phyloP scores from a whole-genome alignment of 148 eudicot genomes.

The Dianthus caryophyllus region DNA sequence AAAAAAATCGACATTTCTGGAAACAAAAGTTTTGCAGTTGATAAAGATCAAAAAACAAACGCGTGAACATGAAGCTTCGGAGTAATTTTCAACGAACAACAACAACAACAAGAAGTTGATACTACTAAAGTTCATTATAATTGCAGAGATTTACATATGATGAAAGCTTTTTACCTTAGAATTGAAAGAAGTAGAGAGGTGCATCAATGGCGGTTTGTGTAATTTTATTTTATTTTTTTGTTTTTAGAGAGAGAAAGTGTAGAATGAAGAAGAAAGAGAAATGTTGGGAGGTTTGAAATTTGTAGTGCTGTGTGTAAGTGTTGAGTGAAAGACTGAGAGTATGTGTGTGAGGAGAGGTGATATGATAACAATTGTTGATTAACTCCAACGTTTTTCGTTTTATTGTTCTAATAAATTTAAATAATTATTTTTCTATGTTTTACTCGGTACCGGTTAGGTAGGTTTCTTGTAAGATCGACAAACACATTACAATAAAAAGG shows the following conservation, averaged over 20 bases:
- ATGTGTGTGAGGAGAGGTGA: too few species aligned
- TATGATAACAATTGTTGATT: too few species aligned
- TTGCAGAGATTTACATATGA: too few species aligned
- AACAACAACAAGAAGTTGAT: not conserved
- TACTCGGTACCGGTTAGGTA: too few species aligned
- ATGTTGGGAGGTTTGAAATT: not conserved
- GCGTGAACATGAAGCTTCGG: not conserved
- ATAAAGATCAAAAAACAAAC: not conserved
- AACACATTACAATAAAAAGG: too few species aligned
- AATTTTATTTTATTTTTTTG: not conserved
- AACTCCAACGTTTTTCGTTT: too few species aligned
- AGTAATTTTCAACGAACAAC: not conserved
- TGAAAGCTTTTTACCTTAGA: not conserved
- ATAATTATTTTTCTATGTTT: too few species aligned
- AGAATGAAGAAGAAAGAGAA: not conserved
- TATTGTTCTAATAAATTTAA: too few species aligned
- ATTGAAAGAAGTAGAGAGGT: not conserved
- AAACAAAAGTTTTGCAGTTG: not conserved
- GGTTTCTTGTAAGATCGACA: too few species aligned
- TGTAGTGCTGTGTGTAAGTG: not conserved
- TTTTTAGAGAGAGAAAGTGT: conserved; percentile 4
- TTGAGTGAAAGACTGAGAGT: too few species aligned
- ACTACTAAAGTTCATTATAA: too few species aligned
- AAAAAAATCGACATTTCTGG: not conserved
- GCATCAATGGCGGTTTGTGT: conserved; percentile 17